Base-by-base conservation (phyloP, 2,329 filamentous ascomycete species). In the Sphaerulina populicola region DNA sequence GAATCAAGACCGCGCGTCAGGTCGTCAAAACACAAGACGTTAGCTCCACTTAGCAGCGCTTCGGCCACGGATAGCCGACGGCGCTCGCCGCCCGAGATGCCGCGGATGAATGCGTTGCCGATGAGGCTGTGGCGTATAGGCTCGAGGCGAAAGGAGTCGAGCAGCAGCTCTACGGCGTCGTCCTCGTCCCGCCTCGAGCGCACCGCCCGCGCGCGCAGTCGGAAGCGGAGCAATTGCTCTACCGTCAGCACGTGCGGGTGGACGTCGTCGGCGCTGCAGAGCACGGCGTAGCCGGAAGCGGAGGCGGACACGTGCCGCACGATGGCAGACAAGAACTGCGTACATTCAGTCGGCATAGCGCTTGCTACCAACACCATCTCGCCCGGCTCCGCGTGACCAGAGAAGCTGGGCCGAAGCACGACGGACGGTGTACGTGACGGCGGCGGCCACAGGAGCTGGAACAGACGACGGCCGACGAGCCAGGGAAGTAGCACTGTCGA, bases 61-160 rank as follows among this genome's bases (percentile, higher is more conserved):
- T 76, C 74, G 0, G 73, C 74, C 21, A 76, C 75, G 3, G 66
- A 70, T 1, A 75, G 72, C 35, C 74, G 68, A 61, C 75, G 75
- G 55, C 71, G 70, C 60, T 76, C 73, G 6, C 73, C 73, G 40
- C 73, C 73, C 40, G 68, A 71, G 0, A 94, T 77, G 66, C 88
- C 89, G 45, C 86, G 82, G 15, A 93, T 78, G 56, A 91, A 88
- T 0, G 81, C 79, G 56, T 93, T 85, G 6, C 90, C 90, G 23
- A 95, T 88, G 29, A 91, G 81, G 0, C 90, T 96, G 65, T 89
- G 79, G 46, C 81, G 78, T 0, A 88, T 94, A 68, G 95, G 88
- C 67, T 90, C 85, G 48, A 95, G 94, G 65, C 91, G 93, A 75
- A 95, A 94, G 86, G 94, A 93, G 64, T 87, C 88, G 46, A 95